These are phyloP conservation scores for Clausena lansium DNA, from an alignment of 345 rosid genomes.

Conservation along the genomic window DNA sequence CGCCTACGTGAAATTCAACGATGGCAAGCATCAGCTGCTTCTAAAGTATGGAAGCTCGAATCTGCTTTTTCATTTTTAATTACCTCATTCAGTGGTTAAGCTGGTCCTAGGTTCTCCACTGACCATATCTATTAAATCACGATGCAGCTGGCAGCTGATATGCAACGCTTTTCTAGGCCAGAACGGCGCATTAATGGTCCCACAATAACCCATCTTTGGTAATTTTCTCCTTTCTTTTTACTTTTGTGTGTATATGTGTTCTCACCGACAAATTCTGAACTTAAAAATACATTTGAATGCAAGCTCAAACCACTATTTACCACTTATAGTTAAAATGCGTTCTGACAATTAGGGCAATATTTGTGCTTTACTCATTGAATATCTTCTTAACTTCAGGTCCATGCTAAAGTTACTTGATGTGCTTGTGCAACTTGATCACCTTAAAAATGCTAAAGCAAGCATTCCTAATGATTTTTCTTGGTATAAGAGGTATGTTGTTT, in stretches of 20 bases:
- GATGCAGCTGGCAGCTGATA: slow-evolving; percentile 94
- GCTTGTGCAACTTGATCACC: slow-evolving; percentile 98
- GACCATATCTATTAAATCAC: slow-evolving; percentile 21
- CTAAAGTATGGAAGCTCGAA: slow-evolving; percentile 54
- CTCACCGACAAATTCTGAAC: slow-evolving; percentile 2
- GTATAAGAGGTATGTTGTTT: slow-evolving; percentile 77
- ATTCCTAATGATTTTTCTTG: slow-evolving; percentile 99
- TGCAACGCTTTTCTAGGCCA: slow-evolving; percentile 99
- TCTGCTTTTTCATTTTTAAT: slow-evolving; percentile 4
- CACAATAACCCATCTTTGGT: slow-evolving; percentile 93
- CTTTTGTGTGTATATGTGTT: background rate
- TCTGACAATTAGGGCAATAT: background rate
- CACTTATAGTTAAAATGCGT: background rate
- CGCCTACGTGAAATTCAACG: slow-evolving; percentile 93
- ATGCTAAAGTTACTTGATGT: slow-evolving; percentile 96
- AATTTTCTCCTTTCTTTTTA: slow-evolving; percentile 6
- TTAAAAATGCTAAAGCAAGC: slow-evolving; percentile 98
- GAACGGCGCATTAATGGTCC: slow-evolving; percentile 98
- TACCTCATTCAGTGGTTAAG: background rate
- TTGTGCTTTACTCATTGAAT: slow-evolving; percentile 13
- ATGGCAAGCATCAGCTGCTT: slow-evolving; percentile 94
- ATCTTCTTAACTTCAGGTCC: slow-evolving; percentile 54
- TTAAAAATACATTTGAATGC: slow-evolving; percentile 7
- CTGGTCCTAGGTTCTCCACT: slow-evolving; percentile 1
- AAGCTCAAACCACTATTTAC: background rate